These are phyloP conservation scores for Phaffomyces antillensis DNA, from an alignment of 805 yeast species.

Conservation along the genomic window DNA sequence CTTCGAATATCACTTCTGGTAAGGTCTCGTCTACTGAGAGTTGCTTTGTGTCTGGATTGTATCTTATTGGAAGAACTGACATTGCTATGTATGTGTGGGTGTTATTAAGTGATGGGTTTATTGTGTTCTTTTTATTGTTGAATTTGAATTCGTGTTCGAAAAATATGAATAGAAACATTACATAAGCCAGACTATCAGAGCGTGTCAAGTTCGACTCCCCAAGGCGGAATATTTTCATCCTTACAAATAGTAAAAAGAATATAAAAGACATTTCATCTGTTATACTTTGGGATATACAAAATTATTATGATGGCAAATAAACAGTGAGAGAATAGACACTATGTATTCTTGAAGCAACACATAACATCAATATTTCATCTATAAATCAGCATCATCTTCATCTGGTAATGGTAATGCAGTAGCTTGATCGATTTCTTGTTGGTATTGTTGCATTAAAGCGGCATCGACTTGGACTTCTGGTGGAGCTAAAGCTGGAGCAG, in stretches of 20 bases:
- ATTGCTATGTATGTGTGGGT: neutral
- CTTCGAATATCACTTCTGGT: slow-evolving; percentile 2
- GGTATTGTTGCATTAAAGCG: slow-evolving; percentile 95
- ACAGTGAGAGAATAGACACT: neutral
- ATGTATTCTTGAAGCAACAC: neutral
- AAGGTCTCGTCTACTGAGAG: neutral
- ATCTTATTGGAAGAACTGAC: slow-evolving; percentile 3
- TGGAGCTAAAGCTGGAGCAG: slow-evolving; percentile 98
- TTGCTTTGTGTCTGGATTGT: slow-evolving; percentile 3
- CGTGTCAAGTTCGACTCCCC: no score
- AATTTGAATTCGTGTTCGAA: neutral
- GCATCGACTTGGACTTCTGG: slow-evolving; percentile 98
- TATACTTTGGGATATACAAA: no score
- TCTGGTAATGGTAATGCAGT: slow-evolving; percentile 99
- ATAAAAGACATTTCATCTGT: no score
- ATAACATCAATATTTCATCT: slow-evolving; percentile 20
- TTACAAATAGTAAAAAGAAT: no score
- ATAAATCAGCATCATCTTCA: slow-evolving; percentile 99
- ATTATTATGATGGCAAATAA: no score
- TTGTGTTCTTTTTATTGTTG: neutral
- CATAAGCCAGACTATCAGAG: no score
- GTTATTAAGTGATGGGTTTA: neutral
- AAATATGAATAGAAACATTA: no score
- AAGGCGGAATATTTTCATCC: no score
- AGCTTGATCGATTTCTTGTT: slow-evolving; percentile 99